Evolutionary conservation across 805 yeast genomes (phyloP).

Genomic region (Millerago galiae): DNA sequence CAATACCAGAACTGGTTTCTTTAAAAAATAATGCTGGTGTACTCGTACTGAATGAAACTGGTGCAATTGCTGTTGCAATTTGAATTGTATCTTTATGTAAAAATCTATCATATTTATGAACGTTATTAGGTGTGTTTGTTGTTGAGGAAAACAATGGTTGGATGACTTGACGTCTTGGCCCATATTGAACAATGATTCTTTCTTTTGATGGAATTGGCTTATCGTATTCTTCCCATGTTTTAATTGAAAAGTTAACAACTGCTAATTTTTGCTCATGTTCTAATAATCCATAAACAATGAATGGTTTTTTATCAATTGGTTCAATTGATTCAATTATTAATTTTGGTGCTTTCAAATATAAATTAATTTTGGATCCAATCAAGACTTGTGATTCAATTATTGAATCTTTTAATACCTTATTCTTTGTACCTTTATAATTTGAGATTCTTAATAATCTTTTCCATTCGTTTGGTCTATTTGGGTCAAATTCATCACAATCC

Average conservation of each 20-base stretch:
- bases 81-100: constrained; percentile 70
- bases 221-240: constrained; percentile 86
- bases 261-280: constrained; percentile 84
- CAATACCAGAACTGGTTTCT: constrained; percentile 39
- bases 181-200: constrained; percentile 79
- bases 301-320: constrained; percentile 41
- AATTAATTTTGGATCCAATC: constrained; percentile 60
- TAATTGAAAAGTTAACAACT: constrained; percentile 72
- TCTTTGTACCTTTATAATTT: constrained; percentile 71
- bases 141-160: constrained; percentile 80
- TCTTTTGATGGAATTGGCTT: constrained; percentile 83
- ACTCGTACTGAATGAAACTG: constrained; percentile 66
- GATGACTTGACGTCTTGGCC: constrained; percentile 80
- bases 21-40: constrained; percentile 84
- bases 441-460: constrained; percentile 63
- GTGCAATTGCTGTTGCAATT: constrained; percentile 84
- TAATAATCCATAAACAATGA: constrained; percentile 67
- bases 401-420: constrained; percentile 58
- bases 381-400: constrained; percentile 35
- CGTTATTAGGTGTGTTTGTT: constrained; percentile 72
- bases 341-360: constrained; percentile 55
- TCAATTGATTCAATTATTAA: constrained; percentile 36
- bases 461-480: constrained; percentile 75
- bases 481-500: constrained; percentile 82
- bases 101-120: constrained; percentile 79